Evolutionary conservation across 176 grass and related monocot genomes (phyloP).

Genomic region (Rhipidocladum racemiflorum): DNA sequence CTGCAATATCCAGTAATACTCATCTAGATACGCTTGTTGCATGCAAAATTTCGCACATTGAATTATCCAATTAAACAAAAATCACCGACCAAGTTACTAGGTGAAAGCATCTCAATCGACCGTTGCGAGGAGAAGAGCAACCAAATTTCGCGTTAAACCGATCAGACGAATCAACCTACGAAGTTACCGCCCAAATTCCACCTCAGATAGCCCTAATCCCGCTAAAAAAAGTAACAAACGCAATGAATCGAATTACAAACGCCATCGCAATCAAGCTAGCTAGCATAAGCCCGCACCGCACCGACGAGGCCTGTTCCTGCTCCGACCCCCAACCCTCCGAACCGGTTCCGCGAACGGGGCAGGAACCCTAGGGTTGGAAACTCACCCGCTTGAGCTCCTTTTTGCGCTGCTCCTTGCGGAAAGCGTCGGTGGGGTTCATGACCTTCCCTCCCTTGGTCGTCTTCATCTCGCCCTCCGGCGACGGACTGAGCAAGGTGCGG

Average conservation of each 20-base stretch:
- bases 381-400: conserved; percentile 97
- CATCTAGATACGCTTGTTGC: not conserved
- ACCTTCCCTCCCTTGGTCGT: conserved; percentile 97
- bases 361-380: conserved; percentile 46
- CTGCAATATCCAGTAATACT: not conserved
- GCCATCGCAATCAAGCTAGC: not conserved
- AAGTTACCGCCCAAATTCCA: not conserved
- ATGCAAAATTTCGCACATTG: conserved; percentile 1
- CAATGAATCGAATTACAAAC: not conserved
- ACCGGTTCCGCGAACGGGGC: not conserved
- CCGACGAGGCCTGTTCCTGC: not conserved
- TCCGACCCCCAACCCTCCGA: not conserved
- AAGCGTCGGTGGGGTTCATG: conserved; percentile 98
- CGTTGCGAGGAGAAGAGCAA: not conserved
- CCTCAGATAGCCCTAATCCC: conserved; percentile 16
- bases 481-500: not conserved
- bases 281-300: too few species aligned
- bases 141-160: not conserved
- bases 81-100: not conserved
- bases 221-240: not conserved
- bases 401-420: conserved; percentile 88
- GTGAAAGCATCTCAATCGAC: not conserved
- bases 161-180: not conserved
- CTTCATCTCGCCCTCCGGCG: conserved; percentile 66
- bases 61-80: not conserved